Conservation (phyloP, 2,329 filamentous ascomycete species). For the Aspergillus quadrilineatus region DNA sequence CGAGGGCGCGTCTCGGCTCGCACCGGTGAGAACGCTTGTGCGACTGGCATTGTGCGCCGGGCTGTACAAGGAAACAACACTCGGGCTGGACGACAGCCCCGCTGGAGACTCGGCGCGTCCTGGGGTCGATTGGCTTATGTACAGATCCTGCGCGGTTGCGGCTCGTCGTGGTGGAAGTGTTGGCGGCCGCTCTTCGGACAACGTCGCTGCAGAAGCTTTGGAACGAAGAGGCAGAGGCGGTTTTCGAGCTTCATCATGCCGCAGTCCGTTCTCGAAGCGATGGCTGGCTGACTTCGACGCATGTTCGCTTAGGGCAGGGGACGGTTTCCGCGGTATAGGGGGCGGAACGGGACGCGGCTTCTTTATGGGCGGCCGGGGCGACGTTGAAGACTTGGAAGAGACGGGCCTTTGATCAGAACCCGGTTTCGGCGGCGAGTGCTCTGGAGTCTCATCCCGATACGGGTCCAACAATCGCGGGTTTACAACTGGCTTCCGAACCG, state of each 20-base stretch:
- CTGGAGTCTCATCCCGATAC: constrained; percentile 4
- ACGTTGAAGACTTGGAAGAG: constrained; percentile 6
- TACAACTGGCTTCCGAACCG: constrained; percentile 21
- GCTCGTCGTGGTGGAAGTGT: constrained; percentile 28
- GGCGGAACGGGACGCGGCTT: constrained; percentile 22
- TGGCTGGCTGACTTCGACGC: background rate
- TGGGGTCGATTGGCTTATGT: constrained; percentile 12
- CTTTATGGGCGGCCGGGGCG: constrained; percentile 9
- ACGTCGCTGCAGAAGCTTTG: constrained; percentile 13
- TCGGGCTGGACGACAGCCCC: constrained; percentile 25
- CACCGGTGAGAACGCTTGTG: constrained; percentile 22
- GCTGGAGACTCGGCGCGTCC: constrained; percentile 14
- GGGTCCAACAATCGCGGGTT: constrained; percentile 5
- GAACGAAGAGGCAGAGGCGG: constrained; percentile 18
- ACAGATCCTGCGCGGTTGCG: constrained; percentile 1
- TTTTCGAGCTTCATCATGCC: constrained; percentile 9
- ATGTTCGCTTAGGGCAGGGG: background rate
- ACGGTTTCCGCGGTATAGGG: constrained; percentile 17
- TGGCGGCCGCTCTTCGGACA: constrained; percentile 23
- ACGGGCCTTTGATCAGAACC: constrained; percentile 14
- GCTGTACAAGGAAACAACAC: constrained; percentile 27
- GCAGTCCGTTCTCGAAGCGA: background rate
- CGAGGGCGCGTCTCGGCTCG: constrained; percentile 42
- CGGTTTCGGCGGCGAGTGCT: constrained; percentile 1
- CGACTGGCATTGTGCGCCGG: constrained; percentile 27